These are phyloP conservation scores for Botrytis aclada DNA, from an alignment of 2,329 filamentous ascomycete species.

Conservation along the genomic window DNA sequence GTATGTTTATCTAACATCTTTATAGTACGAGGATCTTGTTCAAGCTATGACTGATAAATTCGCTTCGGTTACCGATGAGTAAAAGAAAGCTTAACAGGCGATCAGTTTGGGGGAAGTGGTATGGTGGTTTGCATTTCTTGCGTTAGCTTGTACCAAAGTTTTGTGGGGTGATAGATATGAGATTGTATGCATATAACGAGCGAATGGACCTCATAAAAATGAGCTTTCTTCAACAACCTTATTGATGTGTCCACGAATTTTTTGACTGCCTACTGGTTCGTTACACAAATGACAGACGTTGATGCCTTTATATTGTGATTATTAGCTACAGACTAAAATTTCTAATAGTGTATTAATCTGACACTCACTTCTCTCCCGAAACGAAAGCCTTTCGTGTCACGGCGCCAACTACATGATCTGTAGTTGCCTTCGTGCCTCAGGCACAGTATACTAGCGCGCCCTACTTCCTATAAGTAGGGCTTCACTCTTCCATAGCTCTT, in stretches of 20 bases:
- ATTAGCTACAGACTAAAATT: too few species aligned
- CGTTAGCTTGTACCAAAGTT: conserved; percentile 25
- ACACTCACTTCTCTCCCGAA: background rate
- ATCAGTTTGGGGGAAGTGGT: conserved; percentile 16
- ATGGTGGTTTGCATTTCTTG: conserved; percentile 26
- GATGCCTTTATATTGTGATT: background rate
- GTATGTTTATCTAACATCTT: conserved; percentile 21
- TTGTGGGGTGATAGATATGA: conserved; percentile 26
- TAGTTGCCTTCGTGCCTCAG: too few species aligned
- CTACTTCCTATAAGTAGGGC: too few species aligned
- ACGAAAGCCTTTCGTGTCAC: background rate
- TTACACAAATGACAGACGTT: background rate
- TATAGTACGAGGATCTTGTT: conserved; percentile 84
- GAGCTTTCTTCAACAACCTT: background rate
- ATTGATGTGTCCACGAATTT: background rate
- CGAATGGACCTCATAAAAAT: conserved; percentile 8
- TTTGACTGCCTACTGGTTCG: background rate
- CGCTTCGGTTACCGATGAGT: conserved; percentile 93
- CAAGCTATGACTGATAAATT: conserved; percentile 97
- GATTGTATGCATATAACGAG: conserved; percentile 34
- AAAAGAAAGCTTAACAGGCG: conserved; percentile 37
- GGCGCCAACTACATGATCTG: too few species aligned
- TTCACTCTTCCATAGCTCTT: too few species aligned
- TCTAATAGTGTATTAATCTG: background rate
- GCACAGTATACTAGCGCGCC: too few species aligned